These are phyloP conservation scores for Podospora comata DNA, from an alignment of 495 filamentous ascomycete species.

Conservation along the genomic window DNA sequence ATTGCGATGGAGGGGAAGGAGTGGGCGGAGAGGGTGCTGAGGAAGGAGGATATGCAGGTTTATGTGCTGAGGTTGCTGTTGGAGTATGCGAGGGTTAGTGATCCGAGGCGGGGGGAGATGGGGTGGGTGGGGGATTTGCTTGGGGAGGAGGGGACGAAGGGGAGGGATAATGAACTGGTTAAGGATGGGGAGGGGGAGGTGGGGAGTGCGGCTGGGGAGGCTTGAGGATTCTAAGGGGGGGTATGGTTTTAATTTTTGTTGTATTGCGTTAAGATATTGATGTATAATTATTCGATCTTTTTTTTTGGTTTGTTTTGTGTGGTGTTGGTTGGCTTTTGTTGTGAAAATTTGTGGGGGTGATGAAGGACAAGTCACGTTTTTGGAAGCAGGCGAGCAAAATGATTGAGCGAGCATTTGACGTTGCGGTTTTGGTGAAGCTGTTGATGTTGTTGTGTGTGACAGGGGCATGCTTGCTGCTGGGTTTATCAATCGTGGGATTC, in stretches of 20 bases:
- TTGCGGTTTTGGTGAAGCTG: neutral
- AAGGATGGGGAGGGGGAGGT: neutral
- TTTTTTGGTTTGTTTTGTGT: neutral
- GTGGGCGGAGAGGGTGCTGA: slow-evolving; percentile 64
- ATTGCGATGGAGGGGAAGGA: slow-evolving; percentile 55
- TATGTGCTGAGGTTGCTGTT: slow-evolving; percentile 68
- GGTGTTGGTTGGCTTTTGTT: neutral
- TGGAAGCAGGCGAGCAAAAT: neutral
- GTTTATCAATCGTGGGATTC: neutral
- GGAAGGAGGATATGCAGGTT: slow-evolving; percentile 68
- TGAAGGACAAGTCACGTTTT: too few species aligned
- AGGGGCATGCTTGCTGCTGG: neutral
- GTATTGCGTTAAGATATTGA: neutral
- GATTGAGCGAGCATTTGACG: neutral
- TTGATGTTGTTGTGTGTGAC: neutral
- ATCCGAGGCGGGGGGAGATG: slow-evolving; percentile 47
- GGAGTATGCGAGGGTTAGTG: slow-evolving; percentile 66
- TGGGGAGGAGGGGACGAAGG: neutral
- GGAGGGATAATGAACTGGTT: neutral
- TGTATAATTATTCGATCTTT: neutral
- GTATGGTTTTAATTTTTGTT: neutral
- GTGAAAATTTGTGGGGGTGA: neutral
- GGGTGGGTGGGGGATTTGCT: slow-evolving; percentile 39
- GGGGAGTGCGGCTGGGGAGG: neutral
- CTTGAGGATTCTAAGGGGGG: neutral